Base-by-base conservation (phyloP, 768 basidiomycete genomes). In the Kwoniella sp. region DNA sequence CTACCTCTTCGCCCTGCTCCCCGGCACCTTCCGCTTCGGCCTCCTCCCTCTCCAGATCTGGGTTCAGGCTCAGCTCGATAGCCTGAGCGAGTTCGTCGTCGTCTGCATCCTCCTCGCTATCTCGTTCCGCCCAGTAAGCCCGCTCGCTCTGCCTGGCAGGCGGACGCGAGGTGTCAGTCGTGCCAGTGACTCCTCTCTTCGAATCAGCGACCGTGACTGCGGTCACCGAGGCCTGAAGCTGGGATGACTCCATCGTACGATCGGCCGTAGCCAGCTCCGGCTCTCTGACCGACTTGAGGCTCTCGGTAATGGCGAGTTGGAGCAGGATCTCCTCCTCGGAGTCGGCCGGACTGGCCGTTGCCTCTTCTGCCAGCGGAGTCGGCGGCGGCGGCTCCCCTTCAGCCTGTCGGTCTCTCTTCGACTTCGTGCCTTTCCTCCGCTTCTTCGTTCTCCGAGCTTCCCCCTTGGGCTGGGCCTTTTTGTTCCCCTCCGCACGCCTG, bases 11-110 rank as follows among this genome's bases (percentile, higher is more conserved):
- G 17, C 56, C 54, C 20, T 53, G 42, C 26, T 52, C 46, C 3
- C 55, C 51, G 2, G 41, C 43, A 17, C 22, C 32, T 5, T 53
- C 34, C 3, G 23, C 46, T 26, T 34, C 59, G 19, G 25, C 46
- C 26, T 23, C 9, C 26, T 25, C 9, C 40, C 23, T 50, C 23
- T 54, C 34, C n/a, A 46, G 23, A 40, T 23, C 36, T 6, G 53
- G 50, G 11, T 50, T 44, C 53, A 67, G 39, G 20, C 56, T 53
- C 60, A 65, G 60, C 36, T 62, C 59, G 23, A 70, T 60, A 22
- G 68, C 70, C 49, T 43, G 56, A 23, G 64, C 63, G n/a, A 70
- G 25, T 53, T 66, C 61, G 14, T 61, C 68, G 2, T 69, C 67
- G n/a, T 61, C 54, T 25, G 28, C 2, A 27, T 49, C 53, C 8